A percentile compares a stretch with the other conserved stretches of the same genome.
Conservation (phyloP, 306 rosid species). For the apple (Malus domestica) region DNA sequence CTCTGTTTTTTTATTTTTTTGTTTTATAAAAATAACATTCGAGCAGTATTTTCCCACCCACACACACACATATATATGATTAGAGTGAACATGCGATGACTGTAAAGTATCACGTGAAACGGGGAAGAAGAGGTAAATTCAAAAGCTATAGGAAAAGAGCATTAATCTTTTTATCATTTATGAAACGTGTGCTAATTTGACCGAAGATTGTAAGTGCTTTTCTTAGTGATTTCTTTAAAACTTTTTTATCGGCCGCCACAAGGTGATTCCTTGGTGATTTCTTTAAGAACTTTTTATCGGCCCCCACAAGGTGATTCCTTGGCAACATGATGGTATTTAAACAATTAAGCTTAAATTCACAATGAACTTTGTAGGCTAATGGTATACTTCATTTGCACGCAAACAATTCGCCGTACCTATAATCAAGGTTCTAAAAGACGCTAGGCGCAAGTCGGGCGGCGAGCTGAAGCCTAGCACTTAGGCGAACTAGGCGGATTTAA, state of each 20-base stretch:
- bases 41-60: not conserved
- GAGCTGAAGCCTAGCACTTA: too few relatives aligned
- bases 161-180: too few relatives aligned
- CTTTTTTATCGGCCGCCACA: not conserved
- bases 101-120: conserved; percentile 14
- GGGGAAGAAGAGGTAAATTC: not conserved
- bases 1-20: not conserved
- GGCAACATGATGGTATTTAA: too few relatives aligned
- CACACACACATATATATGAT: not conserved
- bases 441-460: too few relatives aligned
- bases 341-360: too few relatives aligned
- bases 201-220: not conserved
- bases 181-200: not conserved
- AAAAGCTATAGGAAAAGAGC: not conserved
- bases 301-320: too few relatives aligned
- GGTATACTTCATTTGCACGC: too few relatives aligned
- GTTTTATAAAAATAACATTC: not conserved
- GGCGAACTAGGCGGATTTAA: too few relatives aligned
- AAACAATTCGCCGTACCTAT: too few relatives aligned
- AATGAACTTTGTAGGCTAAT: too few relatives aligned
- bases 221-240: not conserved
- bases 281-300: not conserved
- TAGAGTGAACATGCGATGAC: not conserved
- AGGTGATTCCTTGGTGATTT: too few relatives aligned
- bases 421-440: too few relatives aligned